Evolutionary conservation across 805 yeast genomes (phyloP).

Genomic region (Ogataea pignaliae): DNA sequence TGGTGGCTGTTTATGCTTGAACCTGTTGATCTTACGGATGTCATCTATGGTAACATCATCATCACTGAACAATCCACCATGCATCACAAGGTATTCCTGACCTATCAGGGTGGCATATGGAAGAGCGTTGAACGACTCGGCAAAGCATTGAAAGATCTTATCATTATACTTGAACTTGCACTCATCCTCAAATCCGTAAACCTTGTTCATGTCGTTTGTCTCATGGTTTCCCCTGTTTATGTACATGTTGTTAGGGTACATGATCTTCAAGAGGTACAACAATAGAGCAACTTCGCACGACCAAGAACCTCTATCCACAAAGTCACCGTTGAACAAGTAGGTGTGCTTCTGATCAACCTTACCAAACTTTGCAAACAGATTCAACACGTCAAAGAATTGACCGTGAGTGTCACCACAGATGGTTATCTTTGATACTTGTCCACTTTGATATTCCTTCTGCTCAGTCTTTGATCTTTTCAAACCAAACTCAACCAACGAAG

Average conservation of each 20-base stretch:
- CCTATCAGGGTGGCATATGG: conserved; percentile 86
- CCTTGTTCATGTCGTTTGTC: conserved; percentile 93
- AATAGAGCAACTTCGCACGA: conserved; percentile 91
- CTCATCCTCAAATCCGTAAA: conserved; percentile 95
- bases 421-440: conserved; percentile 50
- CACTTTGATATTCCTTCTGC: conserved; percentile 31
- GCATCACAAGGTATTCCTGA: conserved; percentile 79
- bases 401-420: conserved; percentile 99
- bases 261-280: conserved; percentile 69
- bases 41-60: conserved; percentile 70
- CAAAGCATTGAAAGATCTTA: conserved; percentile 73
- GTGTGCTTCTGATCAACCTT: conserved; percentile 60
- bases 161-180: conserved; percentile 86
- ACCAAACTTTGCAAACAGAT: conserved; percentile 74
- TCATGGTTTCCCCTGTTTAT: conserved; percentile 96
- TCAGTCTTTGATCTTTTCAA: conserved; percentile 29
- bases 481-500: conserved; percentile 69
- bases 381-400: conserved; percentile 85
- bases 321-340: conserved; percentile 92
- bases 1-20: conserved; percentile 72
- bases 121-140: conserved; percentile 78
- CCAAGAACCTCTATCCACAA: conserved; percentile 98
- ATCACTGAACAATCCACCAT: conserved; percentile 89
- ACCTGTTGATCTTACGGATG: conserved; percentile 65
- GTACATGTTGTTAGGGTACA: conserved; percentile 65